A percentile compares a stretch with the other conserved stretches of the same genome.
phyloP scores from a whole-genome alignment of 768 basidiomycete species.

The Termitomyces sp. region DNA sequence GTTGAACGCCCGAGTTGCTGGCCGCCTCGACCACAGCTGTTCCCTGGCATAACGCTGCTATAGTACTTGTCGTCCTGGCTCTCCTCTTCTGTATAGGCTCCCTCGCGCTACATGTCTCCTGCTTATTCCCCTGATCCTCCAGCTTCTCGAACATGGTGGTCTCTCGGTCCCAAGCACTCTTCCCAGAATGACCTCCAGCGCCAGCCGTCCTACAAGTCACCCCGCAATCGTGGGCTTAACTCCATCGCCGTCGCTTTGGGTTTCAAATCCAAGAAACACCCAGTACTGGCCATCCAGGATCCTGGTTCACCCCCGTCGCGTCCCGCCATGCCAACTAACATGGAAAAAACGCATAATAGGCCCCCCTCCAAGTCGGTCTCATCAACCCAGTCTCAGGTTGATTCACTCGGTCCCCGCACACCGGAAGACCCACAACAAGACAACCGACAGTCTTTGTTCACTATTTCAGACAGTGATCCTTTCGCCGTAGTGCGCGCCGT shows the following conservation, averaged over 20 bases:
- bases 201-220: constrained; percentile 24
- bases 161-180: constrained; percentile 25
- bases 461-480: constrained; percentile 59
- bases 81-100: constrained; percentile 4
- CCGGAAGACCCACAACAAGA: constrained; percentile 42
- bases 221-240: constrained; percentile 29
- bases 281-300: constrained; percentile 49
- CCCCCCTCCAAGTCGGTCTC: constrained; percentile 51
- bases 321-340: constrained; percentile 16
- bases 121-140: constrained; percentile 26
- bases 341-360: constrained; percentile 25
- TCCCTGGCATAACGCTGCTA: not conserved
- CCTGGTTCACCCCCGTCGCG: constrained; percentile 23
- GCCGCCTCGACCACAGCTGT: constrained; percentile 1
- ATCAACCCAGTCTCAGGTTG: constrained; percentile 48
- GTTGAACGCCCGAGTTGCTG: constrained; percentile 4
- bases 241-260: constrained; percentile 58
- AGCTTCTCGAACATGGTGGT: constrained; percentile 39
- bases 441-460: constrained; percentile 47
- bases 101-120: constrained; percentile 24
- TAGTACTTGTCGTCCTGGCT: not conserved
- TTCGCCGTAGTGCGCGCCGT: constrained; percentile 46
- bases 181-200: constrained; percentile 22
- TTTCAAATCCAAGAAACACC: constrained; percentile 55
- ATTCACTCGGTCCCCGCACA: constrained; percentile 48